phyloP scores from a whole-genome alignment of 345 rosid genomes.

The Isatis tinctoria region DNA sequence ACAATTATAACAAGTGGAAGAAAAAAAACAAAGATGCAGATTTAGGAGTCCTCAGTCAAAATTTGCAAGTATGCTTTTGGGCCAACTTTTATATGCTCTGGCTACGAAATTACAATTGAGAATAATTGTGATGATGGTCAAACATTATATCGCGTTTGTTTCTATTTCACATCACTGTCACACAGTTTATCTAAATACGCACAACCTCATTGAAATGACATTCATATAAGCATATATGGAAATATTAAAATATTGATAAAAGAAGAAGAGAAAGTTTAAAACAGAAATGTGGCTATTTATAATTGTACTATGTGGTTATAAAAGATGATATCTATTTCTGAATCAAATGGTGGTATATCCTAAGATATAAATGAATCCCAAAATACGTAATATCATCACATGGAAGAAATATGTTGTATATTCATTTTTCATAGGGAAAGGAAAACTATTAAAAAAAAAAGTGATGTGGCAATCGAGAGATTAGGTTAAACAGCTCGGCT shows the following conservation, averaged over 20 bases:
- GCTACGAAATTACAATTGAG: neutral
- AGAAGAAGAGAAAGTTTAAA: neutral
- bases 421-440: neutral
- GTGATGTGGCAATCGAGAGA: neutral
- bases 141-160: neutral
- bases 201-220: too few species aligned
- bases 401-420: neutral
- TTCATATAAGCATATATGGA: too few species aligned
- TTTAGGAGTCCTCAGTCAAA: slow-evolving; percentile 17
- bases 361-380: neutral
- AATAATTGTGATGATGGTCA: neutral
- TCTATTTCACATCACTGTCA: neutral
- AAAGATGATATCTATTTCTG: neutral
- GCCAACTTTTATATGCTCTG: slow-evolving; percentile 6
- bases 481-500: neutral
- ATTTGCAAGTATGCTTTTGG: neutral
- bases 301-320: neutral
- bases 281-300: neutral
- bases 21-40: slow-evolving; percentile 5
- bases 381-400: neutral
- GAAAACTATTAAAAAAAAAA: neutral
- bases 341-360: neutral
- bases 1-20: neutral
- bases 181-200: neutral
- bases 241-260: neutral